A percentile compares a stretch with the other conserved stretches of the same genome.
These are phyloP conservation scores for Trichosporon sp. DNA, from an alignment of 1,284 basidiomycete species.

Conservation along the genomic window DNA sequence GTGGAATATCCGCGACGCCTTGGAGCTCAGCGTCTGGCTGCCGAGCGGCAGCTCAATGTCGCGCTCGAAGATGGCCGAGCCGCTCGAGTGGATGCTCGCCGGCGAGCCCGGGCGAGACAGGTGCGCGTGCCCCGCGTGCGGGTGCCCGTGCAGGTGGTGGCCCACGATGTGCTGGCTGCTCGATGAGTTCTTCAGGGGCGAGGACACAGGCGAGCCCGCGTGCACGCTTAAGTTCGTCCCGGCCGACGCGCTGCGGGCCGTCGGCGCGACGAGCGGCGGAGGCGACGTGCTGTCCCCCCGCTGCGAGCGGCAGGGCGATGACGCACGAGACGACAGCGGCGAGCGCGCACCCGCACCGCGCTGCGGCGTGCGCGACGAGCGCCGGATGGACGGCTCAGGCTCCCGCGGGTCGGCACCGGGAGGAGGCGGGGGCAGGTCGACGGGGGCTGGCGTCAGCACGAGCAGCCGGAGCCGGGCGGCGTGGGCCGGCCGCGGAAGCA, in stretches of 20 bases:
- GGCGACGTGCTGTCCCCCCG: conserved; percentile 13
- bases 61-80: conserved; percentile 48
- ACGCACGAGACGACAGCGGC: conserved; percentile 32
- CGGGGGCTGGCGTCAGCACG: conserved; percentile 29
- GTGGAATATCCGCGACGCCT: conserved; percentile 37
- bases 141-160: conserved; percentile 16
- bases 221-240: background rate
- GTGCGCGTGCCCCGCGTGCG: conserved; percentile 11
- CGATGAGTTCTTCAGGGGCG: background rate
- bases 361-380: conserved; percentile 37
- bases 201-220: background rate
- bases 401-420: conserved; percentile 45
- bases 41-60: conserved; percentile 45
- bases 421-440: conserved; percentile 46
- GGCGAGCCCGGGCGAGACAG: conserved; percentile 40
- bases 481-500: background rate
- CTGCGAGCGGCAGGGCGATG: conserved; percentile 24
- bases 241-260: conserved; percentile 11
- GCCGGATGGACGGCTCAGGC: conserved; percentile 28
- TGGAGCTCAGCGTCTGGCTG: conserved; percentile 39
- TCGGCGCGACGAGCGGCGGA: conserved; percentile 20
- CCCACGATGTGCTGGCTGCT: background rate
- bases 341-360: conserved; percentile 29
- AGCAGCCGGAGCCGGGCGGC: background rate
- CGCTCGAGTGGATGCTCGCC: conserved; percentile 42